These are phyloP conservation scores for Mycena olivaceomarginata DNA, from an alignment of 768 basidiomycete species.

Conservation along the genomic window DNA sequence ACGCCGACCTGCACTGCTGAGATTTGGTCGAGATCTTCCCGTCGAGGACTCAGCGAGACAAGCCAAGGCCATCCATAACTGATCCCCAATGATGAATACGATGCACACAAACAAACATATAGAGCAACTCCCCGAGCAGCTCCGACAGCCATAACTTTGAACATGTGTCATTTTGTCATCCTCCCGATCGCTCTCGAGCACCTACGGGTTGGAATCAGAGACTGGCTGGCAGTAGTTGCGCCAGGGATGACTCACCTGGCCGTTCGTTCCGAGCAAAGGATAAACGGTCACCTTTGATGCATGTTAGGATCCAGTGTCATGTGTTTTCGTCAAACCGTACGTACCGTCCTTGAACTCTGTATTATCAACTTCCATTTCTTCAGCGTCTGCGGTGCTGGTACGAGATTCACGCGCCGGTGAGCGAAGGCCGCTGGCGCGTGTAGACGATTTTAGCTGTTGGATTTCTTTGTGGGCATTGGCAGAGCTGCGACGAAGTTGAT, in stretches of 20 bases:
- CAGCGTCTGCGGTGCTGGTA: constrained; percentile 29
- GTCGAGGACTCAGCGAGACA: neutral
- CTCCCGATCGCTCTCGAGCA: constrained; percentile 15
- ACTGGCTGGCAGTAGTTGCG: neutral
- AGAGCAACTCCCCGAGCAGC: neutral
- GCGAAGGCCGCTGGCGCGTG: neutral
- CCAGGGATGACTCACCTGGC: constrained; percentile 12
- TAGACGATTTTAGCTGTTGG: constrained; percentile 36
- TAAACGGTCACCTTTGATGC: constrained; percentile 8
- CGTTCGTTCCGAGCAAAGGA: constrained; percentile 27
- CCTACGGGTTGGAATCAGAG: constrained; percentile 3
- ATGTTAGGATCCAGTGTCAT: neutral
- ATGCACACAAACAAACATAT: neutral
- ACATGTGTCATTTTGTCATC: neutral
- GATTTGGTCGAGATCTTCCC: too few relatives aligned
- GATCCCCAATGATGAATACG: neutral
- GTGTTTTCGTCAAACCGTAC: neutral
- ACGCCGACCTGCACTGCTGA: too few relatives aligned
- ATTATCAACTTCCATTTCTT: constrained; percentile 38
- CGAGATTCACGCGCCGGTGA: neutral
- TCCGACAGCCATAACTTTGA: neutral
- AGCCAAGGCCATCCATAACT: neutral
- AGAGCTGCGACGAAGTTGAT: constrained; percentile 21
- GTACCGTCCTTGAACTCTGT: constrained; percentile 30
- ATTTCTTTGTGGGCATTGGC: constrained; percentile 41